Evolutionary conservation across 2,329 filamentous ascomycete genomes (phyloP), one percentile per base, ranked within the genome.

Genomic region (Trichoderma sp.): DNA sequence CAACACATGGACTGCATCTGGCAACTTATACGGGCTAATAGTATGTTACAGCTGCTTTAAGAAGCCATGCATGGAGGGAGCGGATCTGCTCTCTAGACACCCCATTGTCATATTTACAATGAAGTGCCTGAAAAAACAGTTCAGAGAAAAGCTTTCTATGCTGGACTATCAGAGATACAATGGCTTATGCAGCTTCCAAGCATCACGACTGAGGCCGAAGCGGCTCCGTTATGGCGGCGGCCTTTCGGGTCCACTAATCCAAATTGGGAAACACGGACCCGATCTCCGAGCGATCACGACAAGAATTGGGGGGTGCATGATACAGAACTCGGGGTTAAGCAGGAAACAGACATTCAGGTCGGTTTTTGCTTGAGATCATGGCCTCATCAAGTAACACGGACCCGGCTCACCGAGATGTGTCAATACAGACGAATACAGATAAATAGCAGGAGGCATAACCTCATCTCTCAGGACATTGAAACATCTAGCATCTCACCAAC

Each of bases 301-400:
- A 47, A n/a, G 6, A 43, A 43, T 0, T 43, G n/a, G 40, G 7
- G 31, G 60, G 49, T 40, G 24, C 16, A 27, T n/a, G 4, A 37
- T n/a, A 33, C 63, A 53, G 40, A 27, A n/a, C 58, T 58, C 53
- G 63, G 63, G 49, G 53, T 66, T 58, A 29, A 58, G 63, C 56
- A 27, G 43, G 40, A 4, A 29, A 10, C 7, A 43, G 33, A 35
- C 16, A n/a, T 43, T 27, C 43, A 37, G n/a, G 4, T 37, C 55
- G 37, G 27, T 13, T 14, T 13, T 19, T 13, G 16, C 11, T 21
- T 27, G 35, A 27, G 35, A 16, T 27, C 5, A 33, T 43, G 11
- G 3, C 53, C 19, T 2, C 14, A 58, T 66, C 13, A 5, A 58
- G 63, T 35, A 33, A 27, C 5, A 66, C n/a, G 49, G n/a, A 40